Evolutionary conservation across 2,329 filamentous ascomycete genomes (phyloP).

Genomic region (Aaosphaeria arxii): DNA sequence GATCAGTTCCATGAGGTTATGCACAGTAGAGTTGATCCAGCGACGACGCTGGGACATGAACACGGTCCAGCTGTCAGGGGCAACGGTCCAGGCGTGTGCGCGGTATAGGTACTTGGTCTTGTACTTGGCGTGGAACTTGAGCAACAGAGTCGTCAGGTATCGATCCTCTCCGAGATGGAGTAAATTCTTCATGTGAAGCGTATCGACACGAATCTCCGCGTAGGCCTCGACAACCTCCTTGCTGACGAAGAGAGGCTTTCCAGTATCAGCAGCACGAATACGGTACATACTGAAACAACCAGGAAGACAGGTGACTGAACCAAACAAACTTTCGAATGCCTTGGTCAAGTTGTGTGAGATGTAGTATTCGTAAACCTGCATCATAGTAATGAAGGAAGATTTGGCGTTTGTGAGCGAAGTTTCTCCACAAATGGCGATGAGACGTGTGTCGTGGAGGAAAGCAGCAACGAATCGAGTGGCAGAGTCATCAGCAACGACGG

Average conservation of each 20-base stretch:
- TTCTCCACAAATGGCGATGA: conserved; percentile 95
- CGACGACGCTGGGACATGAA: conserved; percentile 98
- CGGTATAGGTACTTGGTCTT: conserved; percentile 97
- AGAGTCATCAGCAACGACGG: conserved; percentile 84
- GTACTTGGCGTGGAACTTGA: conserved; percentile 90
- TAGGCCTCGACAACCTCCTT: conserved; percentile 86
- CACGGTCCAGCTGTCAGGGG: conserved; percentile 88
- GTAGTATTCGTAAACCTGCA: conserved; percentile 99
- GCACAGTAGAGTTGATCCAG: conserved; percentile 99
- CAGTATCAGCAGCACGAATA: conserved; percentile 87
- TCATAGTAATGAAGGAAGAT: conserved; percentile 93
- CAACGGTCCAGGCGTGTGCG: conserved; percentile 95
- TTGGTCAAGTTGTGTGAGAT: conserved; percentile 97
- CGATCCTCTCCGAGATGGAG: conserved; percentile 96
- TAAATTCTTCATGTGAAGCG: conserved; percentile 97
- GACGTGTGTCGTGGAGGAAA: conserved; percentile 84
- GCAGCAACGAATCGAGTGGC: conserved; percentile 88
- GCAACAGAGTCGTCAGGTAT: conserved; percentile 88
- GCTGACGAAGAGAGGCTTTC: conserved; percentile 95
- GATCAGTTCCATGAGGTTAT: conserved; percentile 95
- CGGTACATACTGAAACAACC: conserved; percentile 99
- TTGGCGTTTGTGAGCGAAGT: conserved; percentile 92
- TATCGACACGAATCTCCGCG: conserved; percentile 91
- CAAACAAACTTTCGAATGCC: conserved; percentile 95
- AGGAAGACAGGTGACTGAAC: conserved; percentile 93